Evolutionary conservation across 140 eudicot species (phyloP).

Genomic region (Ambrosia hybrid): DNA sequence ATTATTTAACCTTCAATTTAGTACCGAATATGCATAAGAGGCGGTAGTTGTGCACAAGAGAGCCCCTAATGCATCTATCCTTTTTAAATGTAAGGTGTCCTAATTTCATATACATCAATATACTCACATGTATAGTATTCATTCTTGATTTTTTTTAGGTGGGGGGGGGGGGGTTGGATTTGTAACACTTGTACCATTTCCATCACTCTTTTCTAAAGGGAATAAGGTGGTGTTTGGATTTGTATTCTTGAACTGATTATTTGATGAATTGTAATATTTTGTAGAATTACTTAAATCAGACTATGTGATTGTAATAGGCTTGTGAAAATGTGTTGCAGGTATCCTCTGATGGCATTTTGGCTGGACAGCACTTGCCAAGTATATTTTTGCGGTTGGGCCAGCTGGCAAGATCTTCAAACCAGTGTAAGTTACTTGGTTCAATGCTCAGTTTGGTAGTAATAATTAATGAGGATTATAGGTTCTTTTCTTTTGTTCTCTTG

Average conservation of each 20-base stretch:
- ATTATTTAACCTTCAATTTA: slow-evolving; percentile 60
- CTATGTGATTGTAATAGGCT: not conserved
- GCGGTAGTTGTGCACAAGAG: slow-evolving; percentile 20
- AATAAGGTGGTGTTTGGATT: too few relatives aligned
- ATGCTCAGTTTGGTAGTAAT: slow-evolving; percentile 24
- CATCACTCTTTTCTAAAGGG: too few relatives aligned
- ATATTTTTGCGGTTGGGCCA: slow-evolving; percentile 21
- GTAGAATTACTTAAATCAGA: too few relatives aligned
- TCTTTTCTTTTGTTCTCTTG: not conserved
- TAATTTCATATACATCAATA: not conserved
- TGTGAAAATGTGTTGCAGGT: slow-evolving; percentile 29
- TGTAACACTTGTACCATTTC: too few relatives aligned
- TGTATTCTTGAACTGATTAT: too few relatives aligned
- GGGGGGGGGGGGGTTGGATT: too few relatives aligned
- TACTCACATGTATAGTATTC: not conserved
- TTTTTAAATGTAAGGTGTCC: slow-evolving; percentile 24
- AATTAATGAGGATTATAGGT: slow-evolving; percentile 23
- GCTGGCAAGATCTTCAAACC: slow-evolving; percentile 28
- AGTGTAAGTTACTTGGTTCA: slow-evolving; percentile 32
- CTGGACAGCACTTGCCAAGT: slow-evolving; percentile 10
- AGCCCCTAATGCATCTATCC: slow-evolving; percentile 1
- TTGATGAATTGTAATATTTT: too few relatives aligned
- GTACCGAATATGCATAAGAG: slow-evolving; percentile 46
- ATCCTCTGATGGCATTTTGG: slow-evolving; percentile 21
- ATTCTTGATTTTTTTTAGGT: too few relatives aligned